Percentiles rank a stretch among this genome's conserved stretches.
Evolutionary conservation across 495 filamentous ascomycete species (phyloP).

Genomic region (Xylaria longipes): DNA sequence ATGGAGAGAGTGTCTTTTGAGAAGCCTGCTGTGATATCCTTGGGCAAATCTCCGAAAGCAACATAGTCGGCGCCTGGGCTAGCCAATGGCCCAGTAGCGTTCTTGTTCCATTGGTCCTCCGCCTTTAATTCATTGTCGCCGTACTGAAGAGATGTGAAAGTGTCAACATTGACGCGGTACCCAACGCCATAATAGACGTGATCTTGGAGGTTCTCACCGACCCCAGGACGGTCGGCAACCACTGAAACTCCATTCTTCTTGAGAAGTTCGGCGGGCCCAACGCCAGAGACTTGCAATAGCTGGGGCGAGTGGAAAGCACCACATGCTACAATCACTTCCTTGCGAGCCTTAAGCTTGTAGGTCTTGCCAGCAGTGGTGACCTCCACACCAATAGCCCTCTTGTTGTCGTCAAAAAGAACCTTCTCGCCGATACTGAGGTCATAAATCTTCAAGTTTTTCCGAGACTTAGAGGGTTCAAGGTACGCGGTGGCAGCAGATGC

Average conservation of each 20-base stretch:
- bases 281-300: constrained; percentile 57
- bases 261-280: constrained; percentile 49
- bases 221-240: constrained; percentile 50
- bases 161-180: constrained; percentile 38
- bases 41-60: constrained; percentile 57
- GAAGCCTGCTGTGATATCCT: constrained; percentile 29
- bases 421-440: constrained; percentile 19
- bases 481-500: neutral
- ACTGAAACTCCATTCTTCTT: constrained; percentile 45
- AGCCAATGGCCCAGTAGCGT: constrained; percentile 43
- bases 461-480: neutral
- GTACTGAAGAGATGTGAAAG: constrained; percentile 23
- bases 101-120: neutral
- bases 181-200: constrained; percentile 42
- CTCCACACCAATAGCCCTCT: constrained; percentile 24
- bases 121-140: neutral
- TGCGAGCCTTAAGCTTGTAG: constrained; percentile 37
- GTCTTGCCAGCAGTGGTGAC: neutral
- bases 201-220: constrained; percentile 56
- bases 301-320: constrained; percentile 56
- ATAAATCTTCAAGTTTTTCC: constrained; percentile 22
- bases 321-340: constrained; percentile 55
- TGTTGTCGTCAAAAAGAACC: constrained; percentile 23
- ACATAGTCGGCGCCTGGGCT: constrained; percentile 49
- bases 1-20: neutral